Evolutionary conservation across 2,329 filamentous ascomycete genomes (phyloP).

Genomic region (Aspergillus phoenicis): DNA sequence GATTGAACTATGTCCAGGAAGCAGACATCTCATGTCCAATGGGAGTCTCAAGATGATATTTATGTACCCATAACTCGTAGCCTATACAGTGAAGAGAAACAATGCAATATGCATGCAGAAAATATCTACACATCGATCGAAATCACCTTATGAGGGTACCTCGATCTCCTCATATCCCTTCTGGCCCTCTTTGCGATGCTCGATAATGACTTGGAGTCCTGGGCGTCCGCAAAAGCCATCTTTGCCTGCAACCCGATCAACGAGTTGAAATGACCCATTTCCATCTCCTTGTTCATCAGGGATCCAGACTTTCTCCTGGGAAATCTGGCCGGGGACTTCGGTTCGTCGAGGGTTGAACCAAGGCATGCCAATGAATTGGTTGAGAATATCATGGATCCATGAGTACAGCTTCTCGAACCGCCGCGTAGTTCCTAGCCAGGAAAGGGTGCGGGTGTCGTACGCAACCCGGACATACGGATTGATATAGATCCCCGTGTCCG

Average conservation of each 20-base stretch:
- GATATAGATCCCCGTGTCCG: conserved; percentile 66
- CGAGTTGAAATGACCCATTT: conserved; percentile 43
- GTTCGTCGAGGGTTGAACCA: conserved; percentile 62
- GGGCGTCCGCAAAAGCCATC: conserved; percentile 50
- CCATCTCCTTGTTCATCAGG: conserved; percentile 29
- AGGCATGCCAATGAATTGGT: conserved; percentile 59
- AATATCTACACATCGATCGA: background rate
- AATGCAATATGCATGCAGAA: background rate
- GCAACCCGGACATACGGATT: conserved; percentile 75
- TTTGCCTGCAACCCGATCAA: conserved; percentile 44
- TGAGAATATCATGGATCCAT: conserved; percentile 61
- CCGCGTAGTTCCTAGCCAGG: conserved; percentile 61
- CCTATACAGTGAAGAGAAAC: background rate
- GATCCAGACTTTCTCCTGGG: conserved; percentile 47
- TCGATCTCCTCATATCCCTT: conserved; percentile 50
- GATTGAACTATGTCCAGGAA: background rate
- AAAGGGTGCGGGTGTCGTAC: conserved; percentile 61
- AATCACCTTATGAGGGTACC: conserved; percentile 32
- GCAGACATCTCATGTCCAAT: too few species aligned
- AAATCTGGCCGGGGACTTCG: conserved; percentile 59
- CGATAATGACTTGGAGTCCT: conserved; percentile 48
- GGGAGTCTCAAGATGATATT: background rate
- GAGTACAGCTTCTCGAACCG: conserved; percentile 68
- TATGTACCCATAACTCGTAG: background rate
- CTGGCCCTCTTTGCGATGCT: conserved; percentile 45